A percentile compares a stretch with the other conserved stretches of the same genome.
These are phyloP conservation scores for Trametes pubescens DNA, from an alignment of 1,284 basidiomycete genomes.

Conservation along the genomic window DNA sequence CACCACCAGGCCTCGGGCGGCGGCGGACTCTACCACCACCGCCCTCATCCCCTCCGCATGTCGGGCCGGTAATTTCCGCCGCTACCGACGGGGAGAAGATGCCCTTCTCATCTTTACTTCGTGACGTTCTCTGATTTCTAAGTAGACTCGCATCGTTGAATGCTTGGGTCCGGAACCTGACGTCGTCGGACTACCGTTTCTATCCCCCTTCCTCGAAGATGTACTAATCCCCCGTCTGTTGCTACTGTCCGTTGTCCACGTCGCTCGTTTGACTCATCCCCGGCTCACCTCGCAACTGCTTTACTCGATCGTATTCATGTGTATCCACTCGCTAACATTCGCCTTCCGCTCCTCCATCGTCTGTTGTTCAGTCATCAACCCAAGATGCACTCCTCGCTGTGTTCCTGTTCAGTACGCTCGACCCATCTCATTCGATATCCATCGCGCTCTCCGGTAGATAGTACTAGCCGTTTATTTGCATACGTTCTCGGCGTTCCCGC, in stretches of 20 bases:
- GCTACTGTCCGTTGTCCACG: not conserved
- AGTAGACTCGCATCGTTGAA: not conserved
- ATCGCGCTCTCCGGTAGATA: not conserved
- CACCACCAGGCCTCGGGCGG: conserved; percentile 25
- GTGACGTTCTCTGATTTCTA: not conserved
- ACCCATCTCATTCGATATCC: conserved; percentile 9
- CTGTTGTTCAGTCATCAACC: too few relatives aligned
- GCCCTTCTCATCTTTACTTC: not conserved
- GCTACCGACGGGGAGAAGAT: not conserved
- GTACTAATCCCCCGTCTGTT: conserved; percentile 11
- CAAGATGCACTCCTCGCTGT: not conserved
- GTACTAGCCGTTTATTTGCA: conserved; percentile 15
- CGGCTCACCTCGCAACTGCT: not conserved
- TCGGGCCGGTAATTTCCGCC: conserved; percentile 13
- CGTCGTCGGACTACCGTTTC: not conserved
- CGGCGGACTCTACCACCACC: conserved; percentile 33
- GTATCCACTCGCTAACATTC: not conserved
- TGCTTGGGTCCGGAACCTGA: not conserved
- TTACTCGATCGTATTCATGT: not conserved
- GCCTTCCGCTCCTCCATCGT: too few relatives aligned
- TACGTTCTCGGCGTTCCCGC: conserved; percentile 1
- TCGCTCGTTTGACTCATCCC: not conserved
- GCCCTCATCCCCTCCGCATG: conserved; percentile 33
- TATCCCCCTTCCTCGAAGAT: not conserved
- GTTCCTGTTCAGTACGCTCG: conserved; percentile 2